Conservation (phyloP, 345 rosid species). For the Sonneratia alba region DNA sequence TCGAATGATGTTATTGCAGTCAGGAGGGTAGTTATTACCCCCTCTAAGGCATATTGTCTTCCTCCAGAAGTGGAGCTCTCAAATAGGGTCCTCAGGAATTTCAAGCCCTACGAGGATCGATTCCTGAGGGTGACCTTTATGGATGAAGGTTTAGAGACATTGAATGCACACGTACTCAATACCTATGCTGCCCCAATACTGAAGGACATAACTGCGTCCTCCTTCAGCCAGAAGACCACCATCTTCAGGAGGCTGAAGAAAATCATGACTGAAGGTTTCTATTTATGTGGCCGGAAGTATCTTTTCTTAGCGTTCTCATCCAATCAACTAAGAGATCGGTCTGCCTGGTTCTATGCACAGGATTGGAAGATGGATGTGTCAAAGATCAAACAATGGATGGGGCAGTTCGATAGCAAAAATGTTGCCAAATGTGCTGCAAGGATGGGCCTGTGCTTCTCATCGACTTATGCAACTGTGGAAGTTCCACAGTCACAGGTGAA, state of each 20-base stretch:
- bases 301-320: slow-evolving; percentile 88
- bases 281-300: slow-evolving; percentile 66
- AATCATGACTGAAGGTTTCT: slow-evolving; percentile 61
- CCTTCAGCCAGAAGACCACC: slow-evolving; percentile 55
- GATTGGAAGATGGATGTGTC: slow-evolving; percentile 36
- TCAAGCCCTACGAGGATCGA: slow-evolving; percentile 51
- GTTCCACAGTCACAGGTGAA: slow-evolving; percentile 48
- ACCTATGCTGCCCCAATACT: slow-evolving; percentile 61
- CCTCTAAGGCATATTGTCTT: slow-evolving; percentile 75
- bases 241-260: slow-evolving; percentile 58
- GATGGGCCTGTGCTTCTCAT: slow-evolving; percentile 95
- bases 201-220: slow-evolving; percentile 36
- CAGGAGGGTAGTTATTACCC: slow-evolving; percentile 69
- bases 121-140: slow-evolving; percentile 81
- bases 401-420: slow-evolving; percentile 50
- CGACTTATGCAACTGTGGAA: slow-evolving; percentile 80
- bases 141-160: slow-evolving; percentile 78
- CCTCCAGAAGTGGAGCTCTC: slow-evolving; percentile 92
- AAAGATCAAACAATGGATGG: slow-evolving; percentile 63
- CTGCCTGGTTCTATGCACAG: slow-evolving; percentile 95
- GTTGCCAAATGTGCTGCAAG: slow-evolving; percentile 87
- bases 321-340: slow-evolving; percentile 79
- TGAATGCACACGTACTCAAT: slow-evolving; percentile 51
- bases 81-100: slow-evolving; percentile 72
- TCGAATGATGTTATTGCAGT: slow-evolving; percentile 51